These are phyloP conservation scores for Mycena sp. DNA, from an alignment of 1,284 basidiomycete species.

Conservation along the genomic window DNA sequence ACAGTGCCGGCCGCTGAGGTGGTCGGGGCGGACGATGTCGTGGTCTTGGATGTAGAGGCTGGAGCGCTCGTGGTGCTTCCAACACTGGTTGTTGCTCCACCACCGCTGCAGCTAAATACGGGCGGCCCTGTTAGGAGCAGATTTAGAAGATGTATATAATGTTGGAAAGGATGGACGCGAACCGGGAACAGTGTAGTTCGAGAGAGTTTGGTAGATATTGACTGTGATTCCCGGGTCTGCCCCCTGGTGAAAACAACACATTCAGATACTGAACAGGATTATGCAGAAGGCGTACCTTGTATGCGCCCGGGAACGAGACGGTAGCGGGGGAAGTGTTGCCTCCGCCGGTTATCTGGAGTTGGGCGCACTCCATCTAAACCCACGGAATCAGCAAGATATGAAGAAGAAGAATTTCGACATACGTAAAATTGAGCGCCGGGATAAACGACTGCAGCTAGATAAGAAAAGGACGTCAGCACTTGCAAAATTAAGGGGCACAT, in stretches of 20 bases:
- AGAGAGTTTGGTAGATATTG: conserved; percentile 51
- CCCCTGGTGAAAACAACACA: conserved; percentile 32
- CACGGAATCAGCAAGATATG: conserved; percentile 1
- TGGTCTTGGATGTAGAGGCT: neutral
- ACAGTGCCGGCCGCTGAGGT: conserved; percentile 38
- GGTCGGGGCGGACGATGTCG: conserved; percentile 8
- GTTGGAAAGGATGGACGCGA: conserved; percentile 3
- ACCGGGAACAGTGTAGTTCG: conserved; percentile 55
- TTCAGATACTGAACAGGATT: neutral
- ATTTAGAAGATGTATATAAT: neutral
- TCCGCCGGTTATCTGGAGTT: conserved; percentile 60
- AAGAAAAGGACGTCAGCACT: neutral
- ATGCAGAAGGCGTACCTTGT: conserved; percentile 39
- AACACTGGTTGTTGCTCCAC: conserved; percentile 30
- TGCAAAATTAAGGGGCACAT: neutral
- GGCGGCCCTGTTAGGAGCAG: conserved; percentile 37
- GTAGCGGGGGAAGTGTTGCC: conserved; percentile 55
- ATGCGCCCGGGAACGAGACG: conserved; percentile 60
- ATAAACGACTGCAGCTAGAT: conserved; percentile 39
- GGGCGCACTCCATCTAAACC: conserved; percentile 60
- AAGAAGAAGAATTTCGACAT: conserved; percentile 21
- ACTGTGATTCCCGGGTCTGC: conserved; percentile 56
- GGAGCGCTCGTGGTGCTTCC: conserved; percentile 18
- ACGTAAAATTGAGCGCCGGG: conserved; percentile 65
- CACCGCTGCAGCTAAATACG: conserved; percentile 44